Evolutionary conservation across 495 filamentous ascomycete species (phyloP), one percentile per base, ranked within the genome.

Genomic region (Astrothelium macrocarpum): DNA sequence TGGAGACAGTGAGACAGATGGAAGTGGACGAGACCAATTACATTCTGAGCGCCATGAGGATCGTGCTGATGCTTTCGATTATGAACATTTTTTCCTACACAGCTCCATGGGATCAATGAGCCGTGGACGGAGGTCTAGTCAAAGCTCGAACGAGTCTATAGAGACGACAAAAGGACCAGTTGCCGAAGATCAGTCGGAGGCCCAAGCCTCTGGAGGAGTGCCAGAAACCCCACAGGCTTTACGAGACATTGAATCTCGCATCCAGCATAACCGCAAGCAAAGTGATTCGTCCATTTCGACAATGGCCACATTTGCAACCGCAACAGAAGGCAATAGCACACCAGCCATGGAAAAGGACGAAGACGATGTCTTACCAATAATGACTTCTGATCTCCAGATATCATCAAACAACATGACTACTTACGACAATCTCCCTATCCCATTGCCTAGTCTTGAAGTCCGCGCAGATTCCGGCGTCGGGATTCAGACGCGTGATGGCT

Each of bases 51-150:
- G 85, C 3, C 94, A 98, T 70, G 94, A 98, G 77, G 93, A 97
- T 73, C 89, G 94, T 18, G 87, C 92, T 67, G 94, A 98, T 72
- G 94, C 94, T 7, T 98, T 98, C 73, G 94, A 96, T 72, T 98
- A 98, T 67, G 90, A 97, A 70, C 84, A 95, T 69, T 95, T 96
- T 75, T 96, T 96, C 74, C 81, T 97, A 12, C 91, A 95, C 71
- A 91, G 88, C 69, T 89, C 90, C 18, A 83, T 95, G 81, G 90
- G 90, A n/a, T 88, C 78, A 43, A 86, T 82, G 64, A 77, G 82
- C 36, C 74, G 74, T 16, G 87, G 86, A 29, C 61, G 74, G 20
- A 65, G 69, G 23, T 65, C 58, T 64, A 80, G 75, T 43, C 74
- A 71, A 45, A 85, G 82, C 63, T 80, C 77, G 28, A 61, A 62